A percentile compares a stretch with the other conserved stretches of the same genome.
phyloP scores from a whole-genome alignment of 176 grass and related monocot genomes.

The Calamus simplicifolius region DNA sequence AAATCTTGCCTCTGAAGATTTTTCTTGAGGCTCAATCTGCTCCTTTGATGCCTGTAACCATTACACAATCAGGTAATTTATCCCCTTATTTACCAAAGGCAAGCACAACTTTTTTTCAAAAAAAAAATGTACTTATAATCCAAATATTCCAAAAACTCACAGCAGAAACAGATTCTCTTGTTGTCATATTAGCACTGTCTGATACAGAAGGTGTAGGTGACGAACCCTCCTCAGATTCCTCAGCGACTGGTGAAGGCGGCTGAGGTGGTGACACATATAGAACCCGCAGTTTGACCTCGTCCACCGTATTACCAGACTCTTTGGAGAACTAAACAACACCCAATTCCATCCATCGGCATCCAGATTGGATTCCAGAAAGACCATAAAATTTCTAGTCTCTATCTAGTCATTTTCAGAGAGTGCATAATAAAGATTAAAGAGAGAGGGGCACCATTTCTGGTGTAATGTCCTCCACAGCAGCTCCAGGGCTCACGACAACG shows the following conservation, averaged over 20 bases:
- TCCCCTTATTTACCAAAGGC: background rate
- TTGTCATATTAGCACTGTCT: slow-evolving; percentile 18
- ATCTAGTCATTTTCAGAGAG: slow-evolving; percentile 7
- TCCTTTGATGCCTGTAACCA: slow-evolving; percentile 45
- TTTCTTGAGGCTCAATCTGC: slow-evolving; percentile 39
- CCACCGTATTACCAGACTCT: slow-evolving; percentile 51
- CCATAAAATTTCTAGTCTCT: background rate
- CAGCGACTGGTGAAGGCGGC: too few species aligned
- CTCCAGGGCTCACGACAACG: slow-evolving; percentile 28
- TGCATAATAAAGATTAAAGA: background rate
- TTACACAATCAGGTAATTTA: background rate
- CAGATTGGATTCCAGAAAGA: background rate
- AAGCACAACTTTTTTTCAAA: background rate
- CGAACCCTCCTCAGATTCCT: too few species aligned
- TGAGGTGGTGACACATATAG: slow-evolving; percentile 27
- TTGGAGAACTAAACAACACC: slow-evolving; percentile 52
- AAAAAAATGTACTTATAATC: background rate
- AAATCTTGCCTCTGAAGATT: slow-evolving; percentile 38
- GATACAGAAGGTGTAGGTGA: too few species aligned
- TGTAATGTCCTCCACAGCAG: slow-evolving; percentile 50
- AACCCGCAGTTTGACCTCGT: slow-evolving; percentile 68
- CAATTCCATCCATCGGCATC: background rate
- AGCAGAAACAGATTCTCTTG: slow-evolving; percentile 26
- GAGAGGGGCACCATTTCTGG: slow-evolving; percentile 43
- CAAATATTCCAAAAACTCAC: background rate